Evolutionary conservation across 768 basidiomycete genomes (phyloP), one percentile per base, ranked within the genome.

Genomic region (Steccherinum ochraceum): DNA sequence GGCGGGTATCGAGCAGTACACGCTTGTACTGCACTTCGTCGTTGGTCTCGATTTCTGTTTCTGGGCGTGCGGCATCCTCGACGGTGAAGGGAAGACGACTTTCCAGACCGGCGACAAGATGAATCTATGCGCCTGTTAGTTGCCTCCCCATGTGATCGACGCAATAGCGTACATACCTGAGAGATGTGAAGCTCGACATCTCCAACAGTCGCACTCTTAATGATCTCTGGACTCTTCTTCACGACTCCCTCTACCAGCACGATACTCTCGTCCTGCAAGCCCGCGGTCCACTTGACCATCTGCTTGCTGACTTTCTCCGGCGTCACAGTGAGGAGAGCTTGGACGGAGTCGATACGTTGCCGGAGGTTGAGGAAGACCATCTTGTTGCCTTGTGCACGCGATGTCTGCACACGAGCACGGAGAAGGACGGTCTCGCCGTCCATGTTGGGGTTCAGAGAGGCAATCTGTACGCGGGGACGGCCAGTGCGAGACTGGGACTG

Each of bases 311-410:
- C 77, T 61, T 80, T 83, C 43, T 81, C 86, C 11, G 82, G 78
- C 10, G 85, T 72, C 20, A 88, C 80, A 45, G 74, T 68, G 53
- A 95, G 72, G 39, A 98, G 72, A 27, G 88, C 93, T 65, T 98
- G 95, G 7, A 99, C 83, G 50, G 94, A 77, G 62, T 86, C 77
- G 12, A 78, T 84, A 58, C 89, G 80, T 67, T 99, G 95, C 52
- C 95, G 88, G 50, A 99, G 77, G 63, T 85, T 84, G 48, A 98
- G 70, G 71, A 99, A 99, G 47, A 89, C 89, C 83, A 97, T 93
- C 73, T 93, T 99, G 71, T 81, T 89, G 58, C 90, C 93, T 67
- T 96, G 91, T 0, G 89, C 87, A 49, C 96, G 85, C 23, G 88
- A 86, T 13, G 88, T 93, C 65, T 95, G 92, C 41, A 99, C 76